Conservation (phyloP, 306 rosid species). For the Prunus kanzakura region DNA sequence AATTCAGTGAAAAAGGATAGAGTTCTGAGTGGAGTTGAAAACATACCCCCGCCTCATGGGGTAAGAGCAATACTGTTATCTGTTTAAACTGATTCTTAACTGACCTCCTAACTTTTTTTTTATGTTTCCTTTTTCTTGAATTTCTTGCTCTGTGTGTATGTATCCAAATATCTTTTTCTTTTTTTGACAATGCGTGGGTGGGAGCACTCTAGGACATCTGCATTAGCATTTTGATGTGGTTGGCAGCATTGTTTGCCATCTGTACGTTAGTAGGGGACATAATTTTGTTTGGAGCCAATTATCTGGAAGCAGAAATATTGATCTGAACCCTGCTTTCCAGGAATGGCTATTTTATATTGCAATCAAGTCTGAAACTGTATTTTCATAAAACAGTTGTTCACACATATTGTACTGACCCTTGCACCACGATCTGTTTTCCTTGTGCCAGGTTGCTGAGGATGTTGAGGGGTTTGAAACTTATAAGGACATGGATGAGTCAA, state of each 20-base stretch:
- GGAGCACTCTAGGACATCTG: background rate
- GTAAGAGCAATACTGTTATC: slow-evolving; percentile 38
- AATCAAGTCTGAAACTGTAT: background rate
- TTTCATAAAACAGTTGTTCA: background rate
- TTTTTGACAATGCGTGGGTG: background rate
- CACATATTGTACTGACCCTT: background rate
- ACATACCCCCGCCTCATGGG: slow-evolving; percentile 54
- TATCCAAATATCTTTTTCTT: background rate
- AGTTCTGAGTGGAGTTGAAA: slow-evolving; percentile 68
- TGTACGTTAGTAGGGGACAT: background rate
- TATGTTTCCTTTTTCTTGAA: background rate
- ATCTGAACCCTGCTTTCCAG: background rate
- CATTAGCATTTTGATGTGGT: background rate
- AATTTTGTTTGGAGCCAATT: background rate
- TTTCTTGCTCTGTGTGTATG: background rate
- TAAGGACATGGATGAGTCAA: slow-evolving; percentile 33
- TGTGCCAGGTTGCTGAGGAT: slow-evolving; percentile 44
- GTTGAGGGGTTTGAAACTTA: slow-evolving; percentile 44
- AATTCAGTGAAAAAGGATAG: slow-evolving; percentile 49
- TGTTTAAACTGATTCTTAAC: slow-evolving; percentile 2
- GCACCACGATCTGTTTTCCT: slow-evolving; percentile 12
- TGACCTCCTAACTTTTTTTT: slow-evolving; percentile 2
- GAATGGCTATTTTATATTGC: background rate
- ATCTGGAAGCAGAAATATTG: slow-evolving; percentile 10
- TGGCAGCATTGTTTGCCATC: slow-evolving; percentile 8